A percentile compares a stretch with the other conserved stretches of the same genome.
These are phyloP conservation scores for Didymella segeticola DNA, from an alignment of 2,329 filamentous ascomycete genomes.

Conservation along the genomic window DNA sequence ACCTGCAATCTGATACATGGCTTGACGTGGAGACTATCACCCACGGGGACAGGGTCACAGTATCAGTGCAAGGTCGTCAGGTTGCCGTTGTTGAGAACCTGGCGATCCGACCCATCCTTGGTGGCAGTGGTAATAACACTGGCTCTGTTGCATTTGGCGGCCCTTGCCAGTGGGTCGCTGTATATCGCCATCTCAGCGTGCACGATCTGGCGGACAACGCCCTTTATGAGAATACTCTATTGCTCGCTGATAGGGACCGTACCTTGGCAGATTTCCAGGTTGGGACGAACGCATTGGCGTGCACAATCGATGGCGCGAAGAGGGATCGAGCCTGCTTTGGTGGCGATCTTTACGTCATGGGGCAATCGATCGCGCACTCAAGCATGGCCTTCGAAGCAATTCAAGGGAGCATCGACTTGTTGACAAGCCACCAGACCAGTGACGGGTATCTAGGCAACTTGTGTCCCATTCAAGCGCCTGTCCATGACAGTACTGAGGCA, in stretches of 20 bases:
- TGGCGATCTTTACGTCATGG: conserved; percentile 15
- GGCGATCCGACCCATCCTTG: conserved; percentile 11
- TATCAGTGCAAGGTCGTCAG: conserved; percentile 2
- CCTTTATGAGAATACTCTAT: conserved; percentile 9
- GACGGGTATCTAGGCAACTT: conserved; percentile 15
- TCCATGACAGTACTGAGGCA: conserved; percentile 4
- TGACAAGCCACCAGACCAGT: conserved; percentile 14
- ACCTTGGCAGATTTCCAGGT: conserved; percentile 17
- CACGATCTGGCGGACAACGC: neutral
- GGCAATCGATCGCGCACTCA: conserved; percentile 13
- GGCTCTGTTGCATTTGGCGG: conserved; percentile 19
- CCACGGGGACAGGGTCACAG: neutral
- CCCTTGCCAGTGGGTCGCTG: conserved; percentile 9
- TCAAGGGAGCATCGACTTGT: conserved; percentile 9
- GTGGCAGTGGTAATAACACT: conserved; percentile 13
- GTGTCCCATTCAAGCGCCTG: conserved; percentile 15
- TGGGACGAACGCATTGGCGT: conserved; percentile 13
- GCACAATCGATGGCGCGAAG: conserved; percentile 17
- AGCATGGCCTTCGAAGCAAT: conserved; percentile 13
- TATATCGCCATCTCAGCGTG: conserved; percentile 11
- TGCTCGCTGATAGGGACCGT: neutral
- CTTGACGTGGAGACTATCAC: conserved; percentile 7
- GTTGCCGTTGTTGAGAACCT: neutral
- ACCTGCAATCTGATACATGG: neutral
- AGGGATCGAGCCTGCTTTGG: conserved; percentile 17